phyloP scores from a whole-genome alignment of 495 filamentous ascomycete genomes.

The Penicillium pancosmium region DNA sequence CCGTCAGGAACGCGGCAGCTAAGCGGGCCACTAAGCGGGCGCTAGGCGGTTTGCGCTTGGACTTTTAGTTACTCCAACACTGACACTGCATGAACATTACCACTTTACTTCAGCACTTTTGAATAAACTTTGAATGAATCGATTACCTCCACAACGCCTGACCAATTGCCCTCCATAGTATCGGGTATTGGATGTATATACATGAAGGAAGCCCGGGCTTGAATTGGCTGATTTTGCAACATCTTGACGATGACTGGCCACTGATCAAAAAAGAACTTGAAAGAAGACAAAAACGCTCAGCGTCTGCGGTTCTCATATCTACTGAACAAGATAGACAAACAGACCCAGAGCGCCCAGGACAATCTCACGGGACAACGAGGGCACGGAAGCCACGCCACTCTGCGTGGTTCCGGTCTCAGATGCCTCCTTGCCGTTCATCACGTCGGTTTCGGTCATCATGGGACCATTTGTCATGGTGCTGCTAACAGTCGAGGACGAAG shows the following conservation, averaged over 20 bases:
- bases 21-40: conserved; percentile 1
- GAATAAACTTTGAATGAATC: not conserved
- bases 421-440: conserved; percentile 16
- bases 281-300: not conserved
- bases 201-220: conserved; percentile 19
- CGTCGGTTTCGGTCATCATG: conserved; percentile 9
- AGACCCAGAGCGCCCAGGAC: conserved; percentile 18
- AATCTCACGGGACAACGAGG: conserved; percentile 19
- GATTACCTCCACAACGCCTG: conserved; percentile 20
- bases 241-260: conserved; percentile 1
- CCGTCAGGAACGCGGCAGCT: conserved; percentile 13
- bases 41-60: not conserved
- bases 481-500: conserved; percentile 11
- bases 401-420: conserved; percentile 18
- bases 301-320: not conserved
- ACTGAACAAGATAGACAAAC: conserved; percentile 23
- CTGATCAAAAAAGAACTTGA: conserved; percentile 5
- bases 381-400: conserved; percentile 20
- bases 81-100: not conserved
- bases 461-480: conserved; percentile 10
- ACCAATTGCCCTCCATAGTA: conserved; percentile 19
- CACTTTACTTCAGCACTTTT: conserved; percentile 3
- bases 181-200: conserved; percentile 26
- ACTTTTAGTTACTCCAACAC: not conserved
- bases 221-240: conserved; percentile 7